Evolutionary conservation across 2,329 filamentous ascomycete genomes (phyloP).

Genomic region (Aureobasidium sp.): DNA sequence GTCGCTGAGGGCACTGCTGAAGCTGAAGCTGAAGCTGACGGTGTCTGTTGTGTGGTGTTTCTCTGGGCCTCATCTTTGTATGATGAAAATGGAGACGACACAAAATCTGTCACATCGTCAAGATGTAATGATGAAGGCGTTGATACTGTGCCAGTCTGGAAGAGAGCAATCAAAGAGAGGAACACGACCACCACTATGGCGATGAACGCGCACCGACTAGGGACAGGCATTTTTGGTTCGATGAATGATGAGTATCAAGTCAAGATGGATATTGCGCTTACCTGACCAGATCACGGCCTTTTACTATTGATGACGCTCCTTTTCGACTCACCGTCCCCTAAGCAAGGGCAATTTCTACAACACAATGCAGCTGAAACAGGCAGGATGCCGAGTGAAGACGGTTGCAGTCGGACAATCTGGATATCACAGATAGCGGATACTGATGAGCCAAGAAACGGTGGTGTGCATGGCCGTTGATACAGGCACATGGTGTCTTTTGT

Average conservation of each 20-base stretch:
- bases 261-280: not conserved
- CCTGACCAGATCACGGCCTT: not conserved
- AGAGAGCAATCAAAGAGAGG: not conserved
- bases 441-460: conserved; percentile 7
- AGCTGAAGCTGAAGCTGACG: not conserved
- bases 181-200: not conserved
- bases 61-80: not conserved
- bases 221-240: not conserved
- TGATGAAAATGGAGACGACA: not conserved
- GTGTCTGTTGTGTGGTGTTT: not conserved
- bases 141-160: conserved; percentile 5
- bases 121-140: conserved; percentile 1
- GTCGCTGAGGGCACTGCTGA: not conserved
- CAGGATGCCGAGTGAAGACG: not conserved
- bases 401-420: not conserved
- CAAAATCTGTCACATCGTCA: not conserved
- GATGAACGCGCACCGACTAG: conserved; percentile 1
- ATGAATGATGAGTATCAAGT: not conserved
- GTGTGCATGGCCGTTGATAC: not conserved
- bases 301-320: conserved; percentile 2
- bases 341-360: not conserved
- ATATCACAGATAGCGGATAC: not conserved
- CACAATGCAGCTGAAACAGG: not conserved
- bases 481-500: not conserved
- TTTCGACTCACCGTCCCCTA: not conserved